Base-by-base conservation (phyloP, 441 rosid species). In the Pelargonium australe region DNA sequence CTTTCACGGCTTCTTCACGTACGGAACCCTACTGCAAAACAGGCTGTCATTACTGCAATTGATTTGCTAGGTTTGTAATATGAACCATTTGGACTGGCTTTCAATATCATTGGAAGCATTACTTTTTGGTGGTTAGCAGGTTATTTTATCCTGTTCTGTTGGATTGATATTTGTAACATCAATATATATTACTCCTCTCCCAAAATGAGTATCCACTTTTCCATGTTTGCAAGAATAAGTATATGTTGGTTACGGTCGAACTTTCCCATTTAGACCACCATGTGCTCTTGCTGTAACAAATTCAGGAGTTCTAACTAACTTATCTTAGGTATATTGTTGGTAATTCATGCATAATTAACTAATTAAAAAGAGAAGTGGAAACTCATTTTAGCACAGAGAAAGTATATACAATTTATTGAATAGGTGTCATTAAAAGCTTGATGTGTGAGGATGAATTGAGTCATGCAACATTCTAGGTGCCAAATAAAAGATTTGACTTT, bases 1-100 rank as follows among this genome's bases (percentile, higher is more conserved):
- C 97, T 92, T 80, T 92, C 99, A 66, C 80, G 94, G 74, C 97
- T 95, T 85, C 98, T 95, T 84, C 95, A 95, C 80, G 99, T 95
- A 68, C 87, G 92, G 60, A 86, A 89, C 68, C 97, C 89, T 69
- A 87, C 95, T 66, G 97, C 99, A 77, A 95, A 92, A 82, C 97
- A 92, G 83, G 99, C 99, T 71, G 98, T 95, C 72, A 95, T 95
- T 73, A 92, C 97, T 71, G 99, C 99, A 71, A 95, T 95, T 75
- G 92, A 92, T 81, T 87, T 92, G 74, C 88, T 95, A 84, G 99
- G 99, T 95, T 76, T 73, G 89, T 79, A 68, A 13, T 25, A 45
- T 7, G 40, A 25, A 49, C 7, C 6, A 10, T 23, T 19, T 23
- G 57, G 28, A 10, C 12, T 19, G 12, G 23, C 13, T 58, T 58